Evolutionary conservation across 2,329 filamentous ascomycete species (phyloP).

Genomic region (Aspergillus sp.): DNA sequence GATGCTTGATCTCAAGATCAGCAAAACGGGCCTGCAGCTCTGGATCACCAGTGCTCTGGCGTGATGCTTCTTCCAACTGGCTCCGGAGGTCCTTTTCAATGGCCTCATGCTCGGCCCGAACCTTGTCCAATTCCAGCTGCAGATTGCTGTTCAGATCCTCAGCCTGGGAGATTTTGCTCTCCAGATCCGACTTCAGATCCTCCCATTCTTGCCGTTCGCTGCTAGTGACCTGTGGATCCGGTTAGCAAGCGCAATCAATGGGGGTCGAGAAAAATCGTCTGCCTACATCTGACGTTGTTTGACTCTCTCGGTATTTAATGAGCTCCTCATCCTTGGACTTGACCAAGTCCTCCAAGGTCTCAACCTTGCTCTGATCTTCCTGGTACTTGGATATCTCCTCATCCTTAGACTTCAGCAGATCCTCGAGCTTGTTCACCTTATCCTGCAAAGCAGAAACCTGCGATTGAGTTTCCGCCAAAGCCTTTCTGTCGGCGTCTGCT

Average conservation of each 20-base stretch:
- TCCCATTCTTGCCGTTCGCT: conserved; percentile 70
- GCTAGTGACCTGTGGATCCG: conserved; percentile 46
- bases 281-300: conserved; percentile 49
- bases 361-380: conserved; percentile 59
- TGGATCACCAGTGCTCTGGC: conserved; percentile 43
- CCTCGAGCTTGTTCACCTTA: conserved; percentile 72
- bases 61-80: conserved; percentile 55
- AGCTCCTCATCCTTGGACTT: conserved; percentile 73
- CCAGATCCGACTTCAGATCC: conserved; percentile 65
- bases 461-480: conserved; percentile 75
- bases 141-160: conserved; percentile 77
- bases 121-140: conserved; percentile 73
- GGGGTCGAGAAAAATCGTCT: neutral
- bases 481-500: conserved; percentile 65
- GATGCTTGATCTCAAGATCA: conserved; percentile 62
- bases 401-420: conserved; percentile 68
- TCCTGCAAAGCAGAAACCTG: conserved; percentile 74
- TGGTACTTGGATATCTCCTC: conserved; percentile 66
- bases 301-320: conserved; percentile 61
- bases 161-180: conserved; percentile 72
- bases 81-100: conserved; percentile 64
- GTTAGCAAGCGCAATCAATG: conserved; percentile 9
- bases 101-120: conserved; percentile 67
- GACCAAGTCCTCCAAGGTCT: conserved; percentile 68
- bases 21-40: conserved; percentile 64